Evolutionary conservation across 2,329 filamentous ascomycete species (phyloP).

Genomic region (Thyridium curvatum): DNA sequence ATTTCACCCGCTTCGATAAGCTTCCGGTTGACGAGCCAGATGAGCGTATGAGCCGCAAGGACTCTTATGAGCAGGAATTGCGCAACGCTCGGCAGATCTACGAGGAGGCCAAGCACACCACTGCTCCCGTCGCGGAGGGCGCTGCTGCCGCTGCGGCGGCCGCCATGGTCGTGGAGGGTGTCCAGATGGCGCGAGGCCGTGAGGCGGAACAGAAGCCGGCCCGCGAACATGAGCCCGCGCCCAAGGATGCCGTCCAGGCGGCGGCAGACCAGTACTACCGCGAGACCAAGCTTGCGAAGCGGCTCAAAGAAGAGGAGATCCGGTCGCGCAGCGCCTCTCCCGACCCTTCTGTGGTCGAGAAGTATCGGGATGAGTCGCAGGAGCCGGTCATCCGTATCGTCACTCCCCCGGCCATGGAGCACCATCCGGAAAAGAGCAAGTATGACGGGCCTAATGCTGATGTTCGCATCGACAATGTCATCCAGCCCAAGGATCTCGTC

Average conservation of each 20-base stretch:
- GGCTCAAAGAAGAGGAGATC: constrained; percentile 46
- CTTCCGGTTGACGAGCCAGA: constrained; percentile 17
- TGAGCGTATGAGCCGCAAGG: constrained; percentile 39
- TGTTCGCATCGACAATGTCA: constrained; percentile 53
- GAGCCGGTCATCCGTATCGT: constrained; percentile 39
- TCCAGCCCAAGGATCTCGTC: constrained; percentile 44
- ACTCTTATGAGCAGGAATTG: constrained; percentile 42
- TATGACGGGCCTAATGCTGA: constrained; percentile 59
- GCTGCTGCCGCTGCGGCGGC: constrained; percentile 39
- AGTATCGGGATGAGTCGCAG: constrained; percentile 36
- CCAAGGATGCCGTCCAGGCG: constrained; percentile 37
- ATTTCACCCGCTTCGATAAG: constrained; percentile 31
- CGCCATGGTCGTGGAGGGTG: constrained; percentile 30
- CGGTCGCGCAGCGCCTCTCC: constrained; percentile 46
- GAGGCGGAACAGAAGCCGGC: constrained; percentile 23
- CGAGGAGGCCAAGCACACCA: constrained; percentile 39
- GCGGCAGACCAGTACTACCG: constrained; percentile 54
- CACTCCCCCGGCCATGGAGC: constrained; percentile 47
- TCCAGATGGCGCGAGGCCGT: constrained; percentile 22
- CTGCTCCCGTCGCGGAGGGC: constrained; percentile 35
- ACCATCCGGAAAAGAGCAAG: constrained; percentile 35
- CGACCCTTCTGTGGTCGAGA: constrained; percentile 47
- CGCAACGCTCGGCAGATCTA: constrained; percentile 40
- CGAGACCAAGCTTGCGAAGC: constrained; percentile 45
- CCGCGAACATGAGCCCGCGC: constrained; percentile 10